Percentiles rank a stretch among this genome's conserved stretches.
Evolutionary conservation across 768 basidiomycete species (phyloP).

Genomic region (Termitomyces sp.): DNA sequence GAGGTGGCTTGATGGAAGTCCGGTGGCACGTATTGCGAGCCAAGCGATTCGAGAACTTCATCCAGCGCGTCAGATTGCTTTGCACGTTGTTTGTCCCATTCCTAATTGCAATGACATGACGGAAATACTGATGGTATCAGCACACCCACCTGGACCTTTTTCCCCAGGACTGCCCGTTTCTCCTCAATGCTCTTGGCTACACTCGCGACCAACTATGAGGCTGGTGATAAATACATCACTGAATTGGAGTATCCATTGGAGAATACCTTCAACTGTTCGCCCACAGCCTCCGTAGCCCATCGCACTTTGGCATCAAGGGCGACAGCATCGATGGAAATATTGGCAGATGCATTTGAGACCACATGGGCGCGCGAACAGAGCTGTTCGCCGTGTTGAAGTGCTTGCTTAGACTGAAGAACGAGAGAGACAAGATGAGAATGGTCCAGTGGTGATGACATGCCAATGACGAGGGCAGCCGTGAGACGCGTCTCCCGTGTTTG

Average conservation of each 20-base stretch:
- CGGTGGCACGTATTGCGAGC: constrained; percentile 68
- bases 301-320: constrained; percentile 75
- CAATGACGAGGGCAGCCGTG: constrained; percentile 1
- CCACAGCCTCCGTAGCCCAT: constrained; percentile 70
- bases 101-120: constrained; percentile 30
- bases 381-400: constrained; percentile 71
- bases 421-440: constrained; percentile 69
- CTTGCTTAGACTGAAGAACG: constrained; percentile 78
- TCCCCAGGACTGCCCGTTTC: constrained; percentile 56
- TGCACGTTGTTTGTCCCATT: constrained; percentile 64
- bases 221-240: neutral
- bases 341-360: constrained; percentile 61
- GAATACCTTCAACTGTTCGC: constrained; percentile 70
- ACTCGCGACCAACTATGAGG: constrained; percentile 57
- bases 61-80: constrained; percentile 64
- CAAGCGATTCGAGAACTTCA: constrained; percentile 63
- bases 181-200: constrained; percentile 74
- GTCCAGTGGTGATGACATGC: constrained; percentile 25
- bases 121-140: neutral
- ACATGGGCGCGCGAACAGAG: constrained; percentile 65
- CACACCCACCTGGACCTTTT: constrained; percentile 53
- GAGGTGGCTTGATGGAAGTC: constrained; percentile 62
- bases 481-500: neutral
- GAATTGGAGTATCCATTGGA: neutral
- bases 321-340: constrained; percentile 63